A percentile compares a stretch with the other conserved stretches of the same genome.
Evolutionary conservation across 306 rosid genomes (phyloP).

Genomic region (Cucumis melo): DNA sequence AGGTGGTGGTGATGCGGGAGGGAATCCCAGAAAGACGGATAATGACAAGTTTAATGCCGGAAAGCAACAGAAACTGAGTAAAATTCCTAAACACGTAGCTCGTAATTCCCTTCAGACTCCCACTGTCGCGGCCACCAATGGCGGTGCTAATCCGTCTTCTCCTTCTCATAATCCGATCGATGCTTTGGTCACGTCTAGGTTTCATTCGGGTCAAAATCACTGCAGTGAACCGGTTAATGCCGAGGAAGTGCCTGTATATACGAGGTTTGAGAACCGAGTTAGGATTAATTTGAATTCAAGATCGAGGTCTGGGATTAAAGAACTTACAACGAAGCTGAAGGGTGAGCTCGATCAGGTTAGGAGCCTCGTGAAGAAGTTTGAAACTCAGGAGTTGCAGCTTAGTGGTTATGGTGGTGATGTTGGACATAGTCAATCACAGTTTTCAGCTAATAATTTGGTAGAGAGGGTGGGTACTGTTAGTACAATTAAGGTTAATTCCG

Average conservation of each 20-base stretch:
- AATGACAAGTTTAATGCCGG: constrained; percentile 12
- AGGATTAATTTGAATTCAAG: constrained; percentile 21
- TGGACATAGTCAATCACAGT: constrained; percentile 31
- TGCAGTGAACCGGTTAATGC: constrained; percentile 7
- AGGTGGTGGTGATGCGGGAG: constrained; percentile 15
- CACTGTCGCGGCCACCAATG: constrained; percentile 1
- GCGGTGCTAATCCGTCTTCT: constrained; percentile 4
- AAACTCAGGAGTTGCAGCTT: constrained; percentile 40
- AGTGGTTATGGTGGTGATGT: constrained; percentile 7
- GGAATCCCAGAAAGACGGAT: constrained; percentile 3
- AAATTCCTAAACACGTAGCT: constrained; percentile 11
- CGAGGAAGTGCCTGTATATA: constrained; percentile 12
- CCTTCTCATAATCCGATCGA: not conserved
- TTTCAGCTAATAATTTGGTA: constrained; percentile 19
- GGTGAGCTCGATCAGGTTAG: constrained; percentile 62
- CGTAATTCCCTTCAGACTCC: not conserved
- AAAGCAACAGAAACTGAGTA: constrained; percentile 9
- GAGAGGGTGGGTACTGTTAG: constrained; percentile 21
- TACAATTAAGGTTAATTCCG: constrained; percentile 11
- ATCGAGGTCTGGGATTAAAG: constrained; percentile 21
- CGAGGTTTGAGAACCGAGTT: constrained; percentile 23
- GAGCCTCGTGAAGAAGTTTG: constrained; percentile 49
- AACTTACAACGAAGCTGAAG: constrained; percentile 43
- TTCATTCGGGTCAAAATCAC: constrained; percentile 9
- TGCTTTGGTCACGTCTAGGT: constrained; percentile 7